Base-by-base conservation (phyloP, 257 asterid genomes). In the Vinca minor region DNA sequence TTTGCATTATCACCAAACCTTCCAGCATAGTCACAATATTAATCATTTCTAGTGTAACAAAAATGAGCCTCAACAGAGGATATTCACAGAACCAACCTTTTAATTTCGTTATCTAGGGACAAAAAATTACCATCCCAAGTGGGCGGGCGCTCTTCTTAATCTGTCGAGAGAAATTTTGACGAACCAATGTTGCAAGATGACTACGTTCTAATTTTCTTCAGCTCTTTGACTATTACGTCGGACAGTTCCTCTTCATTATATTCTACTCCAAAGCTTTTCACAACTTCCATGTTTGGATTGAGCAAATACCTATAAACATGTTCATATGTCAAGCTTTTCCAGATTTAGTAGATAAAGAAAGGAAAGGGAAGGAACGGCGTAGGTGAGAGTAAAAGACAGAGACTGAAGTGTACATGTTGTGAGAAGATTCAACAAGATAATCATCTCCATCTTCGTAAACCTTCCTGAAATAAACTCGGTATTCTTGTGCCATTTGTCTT, bases 401-500 rank as follows among this genome's bases (percentile, higher is more conserved):
- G 65, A 45, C 42, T 13, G 64, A 32, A 8, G n/a, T 38, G 73
- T 84, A 93, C 99, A 84, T 89, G 82, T 80, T 87, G 73, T 93
- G 92, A 56, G 97, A 89, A 64, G 90, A 78, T 75, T 93, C 96
- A 0, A 89, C 80, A 59, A 93, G 91, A 81, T 89, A 93, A 75
- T 93, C 99, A 53, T 68, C 89, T 49, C 94, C 99, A 74, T 84
- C 88, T 60, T 87, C 96, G 32, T 89, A 96, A 50, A 85, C 83
- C 73, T 82, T 93, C 73, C 69, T 81, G 36, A 89, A 89, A 84
- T 72, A 93, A 36, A 93, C 95, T 64, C 97, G 54, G 78, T 89
- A 93, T 73, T 89, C 97, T 75, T 84, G 96, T 59, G 99, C 89
- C 91, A 84, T 89, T 75, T 93, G 97, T 79, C 95, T 85, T 64